Base-by-base conservation (phyloP, 176 grass and related monocot species). In the Rhynchospora breviuscula region DNA sequence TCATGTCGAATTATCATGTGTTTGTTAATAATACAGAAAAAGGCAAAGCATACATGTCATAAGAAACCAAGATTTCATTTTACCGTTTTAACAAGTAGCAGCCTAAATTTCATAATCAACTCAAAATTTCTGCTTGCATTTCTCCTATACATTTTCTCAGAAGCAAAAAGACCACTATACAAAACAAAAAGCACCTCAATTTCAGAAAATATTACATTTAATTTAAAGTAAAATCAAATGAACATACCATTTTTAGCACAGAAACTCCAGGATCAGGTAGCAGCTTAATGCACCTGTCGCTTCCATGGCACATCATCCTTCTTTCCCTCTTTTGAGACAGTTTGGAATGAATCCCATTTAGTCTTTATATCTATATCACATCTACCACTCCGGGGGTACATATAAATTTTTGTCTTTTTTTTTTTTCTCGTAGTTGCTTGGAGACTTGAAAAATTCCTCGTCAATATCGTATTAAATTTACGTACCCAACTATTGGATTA, bases 161-260 rank as follows among this genome's bases (percentile, higher is more conserved):
- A 12, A 70, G 22, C 14, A 40, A 22, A 5, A 78, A 66, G 31
- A 15, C 0, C 25, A 33, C 14, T 67, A 5, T 6, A 15, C 10
- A 10, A 49, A 31, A 5, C 35, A 15, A 26, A 1, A 33, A 25
- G 26, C 10, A 77, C 26, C 6, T 25, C 25, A 29, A 78, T 53
- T 78, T 29, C 6, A 51, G 48, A 3, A 44, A 80, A 59, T 80
- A 44, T 19, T 43, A 47, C 2, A 81, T 47, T 11, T 74, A 44
- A 4, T 48, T 70, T 46, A 25, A 11, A 79, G 11, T 35, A 66
- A 14, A 81, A 81, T 22, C 6, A 51, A 19, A 44, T 65, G 9
- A 40, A 49, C 79, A 0, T 29, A 81, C 79, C 79, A 65, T 81
- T 47, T 51, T 81, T 49, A 81, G 40, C 58, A 81, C 35, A 61